Base-by-base conservation (phyloP, 2,329 filamentous ascomycete species). In the Trichoderma asperellum region DNA sequence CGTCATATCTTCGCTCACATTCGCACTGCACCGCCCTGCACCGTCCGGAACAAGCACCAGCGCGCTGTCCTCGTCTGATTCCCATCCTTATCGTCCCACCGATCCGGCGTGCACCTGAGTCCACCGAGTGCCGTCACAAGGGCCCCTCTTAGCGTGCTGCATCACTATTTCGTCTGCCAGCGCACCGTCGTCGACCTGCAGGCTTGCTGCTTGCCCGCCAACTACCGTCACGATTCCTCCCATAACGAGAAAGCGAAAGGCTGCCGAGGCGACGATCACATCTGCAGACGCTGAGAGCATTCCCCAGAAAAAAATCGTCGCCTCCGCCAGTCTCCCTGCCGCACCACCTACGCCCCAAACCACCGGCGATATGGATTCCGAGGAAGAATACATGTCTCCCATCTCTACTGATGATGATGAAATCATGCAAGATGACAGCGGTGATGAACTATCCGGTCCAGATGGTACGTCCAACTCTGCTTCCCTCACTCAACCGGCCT, bases 381-480 rank as follows among this genome's bases (percentile, higher is more conserved):
- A 98, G 75, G 94, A 97, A 77, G 95, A 97, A 71, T 94, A 94
- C 80, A 91, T 96, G 87, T 96, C 92, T 75, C 89, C 90, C 77
- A 85, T 90, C 75, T 95, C 92, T 53, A 97, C 76, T 73, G 91
- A 90, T 73, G 91, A 90, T 53, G 89, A 91, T 68, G 90, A 92
- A 73, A 87, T 93, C 70, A 86, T 91, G 79, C 87, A 91, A 72
- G 92, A 94, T 75, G 89, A 92, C 71, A 94, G 92, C 74, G 94
- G 93, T 67, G 92, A 94, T 75, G 90, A 86, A 79, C 81, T 87
- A 71, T 88, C 86, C 1, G 85, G 78, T 6, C 83, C 76, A 21
- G 86, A 87, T 74, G 85, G 85, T 87, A 75, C 58, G 55, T 24
- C 35, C 53, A 21, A 18, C 68, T 12, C 47, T 12, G 10, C 57